Percentiles rank a stretch among this genome's conserved stretches.
Evolutionary conservation across 805 yeast genomes (phyloP).

Genomic region (Sugiyamaella lignohabitans): DNA sequence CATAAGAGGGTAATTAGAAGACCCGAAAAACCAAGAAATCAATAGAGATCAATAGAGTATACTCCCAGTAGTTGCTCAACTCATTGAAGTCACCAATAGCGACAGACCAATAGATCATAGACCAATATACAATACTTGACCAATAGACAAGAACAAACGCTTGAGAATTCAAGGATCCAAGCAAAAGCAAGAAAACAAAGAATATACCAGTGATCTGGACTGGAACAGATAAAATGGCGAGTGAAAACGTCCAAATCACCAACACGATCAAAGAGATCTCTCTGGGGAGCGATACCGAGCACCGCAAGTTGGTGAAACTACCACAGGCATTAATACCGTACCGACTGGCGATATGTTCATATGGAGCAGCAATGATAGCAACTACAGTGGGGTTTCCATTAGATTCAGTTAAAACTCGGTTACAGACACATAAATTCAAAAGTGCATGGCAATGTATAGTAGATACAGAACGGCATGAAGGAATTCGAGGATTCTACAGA

Average conservation of each 20-base stretch:
- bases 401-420: slow-evolving; percentile 80
- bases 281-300: slow-evolving; percentile 2
- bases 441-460: slow-evolving; percentile 52
- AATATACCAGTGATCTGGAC: no score
- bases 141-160: no score
- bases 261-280: slow-evolving; percentile 7
- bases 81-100: no score
- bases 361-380: slow-evolving; percentile 53
- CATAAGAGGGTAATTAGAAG: no score
- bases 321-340: slow-evolving; percentile 28
- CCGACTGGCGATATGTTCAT: slow-evolving; percentile 55
- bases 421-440: slow-evolving; percentile 68
- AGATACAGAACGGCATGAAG: slow-evolving; percentile 54
- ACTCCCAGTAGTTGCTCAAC: no score
- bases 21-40: no score
- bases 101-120: no score
- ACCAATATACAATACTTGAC: no score
- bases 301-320: slow-evolving; percentile 5
- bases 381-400: slow-evolving; percentile 76
- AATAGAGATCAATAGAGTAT: no score
- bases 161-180: no score
- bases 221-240: no score
- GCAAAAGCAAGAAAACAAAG: no score
- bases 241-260: not conserved
- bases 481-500: slow-evolving; percentile 62